Base-by-base conservation (phyloP, 2,329 filamentous ascomycete genomes). In the Monosporascus sp. region DNA sequence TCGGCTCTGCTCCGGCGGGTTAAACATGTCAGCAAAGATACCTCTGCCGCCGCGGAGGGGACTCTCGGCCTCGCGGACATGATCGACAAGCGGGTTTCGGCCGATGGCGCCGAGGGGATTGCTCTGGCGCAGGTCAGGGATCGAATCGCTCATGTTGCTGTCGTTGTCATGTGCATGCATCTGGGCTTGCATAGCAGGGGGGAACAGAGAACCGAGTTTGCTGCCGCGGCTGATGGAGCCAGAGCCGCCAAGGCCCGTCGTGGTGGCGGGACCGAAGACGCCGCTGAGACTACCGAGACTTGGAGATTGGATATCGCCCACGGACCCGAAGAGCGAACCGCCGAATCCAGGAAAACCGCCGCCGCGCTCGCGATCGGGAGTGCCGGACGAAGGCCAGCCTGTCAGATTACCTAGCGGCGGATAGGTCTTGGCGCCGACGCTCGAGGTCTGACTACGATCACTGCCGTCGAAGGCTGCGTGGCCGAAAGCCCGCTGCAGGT, bases 371-470 rank as follows among this genome's bases (percentile, higher is more conserved):
- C 84, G 81, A 61, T 87, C 88, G 7, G 88, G 86, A 2, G 85
- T 88, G 54, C 83, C 80, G 41, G 83, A 77, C 59, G 85, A 83
- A 50, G 83, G 76, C 74, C 86, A 87, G 50, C 86, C 84, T 2
- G 78, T 77, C 38, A 90, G 72, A 25, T 80, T 82, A 47, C 79
- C 80, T 6, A 90, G 67, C 11, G 76, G 72, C 14, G 85, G 77
- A 59, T 90, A 96, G 9, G 80, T 86, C 63, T 90, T 89, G 44
- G 88, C 84, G 14, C 90, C 89, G 18, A 87, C 88, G 65, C 92
- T 96, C 0, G 92, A 96, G 0, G 90, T 96, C 70, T 96, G 91
- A 67, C 92, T 97, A 20, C 93, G 87, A 67, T 97, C 93, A 60
- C 91, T 90, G 5, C 87, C 87, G 50, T 90, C 85, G 53, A 77